Evolutionary conservation across 2,329 filamentous ascomycete species (phyloP).

Genomic region (Chaetomium sp.): DNA sequence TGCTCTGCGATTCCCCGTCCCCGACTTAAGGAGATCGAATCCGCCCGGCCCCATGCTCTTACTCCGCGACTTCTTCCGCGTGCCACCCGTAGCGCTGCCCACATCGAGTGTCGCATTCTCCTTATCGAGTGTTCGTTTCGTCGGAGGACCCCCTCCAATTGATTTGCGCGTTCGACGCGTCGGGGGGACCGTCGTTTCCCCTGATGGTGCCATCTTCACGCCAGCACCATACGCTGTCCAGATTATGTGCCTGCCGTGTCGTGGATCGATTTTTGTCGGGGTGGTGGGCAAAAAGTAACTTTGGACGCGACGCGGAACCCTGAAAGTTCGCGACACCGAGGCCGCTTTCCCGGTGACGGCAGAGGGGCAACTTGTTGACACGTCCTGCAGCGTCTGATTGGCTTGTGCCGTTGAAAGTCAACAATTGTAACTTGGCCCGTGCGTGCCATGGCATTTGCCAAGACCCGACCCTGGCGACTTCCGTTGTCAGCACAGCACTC

Average conservation of each 20-base stretch:
- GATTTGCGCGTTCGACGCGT: constrained; percentile 62
- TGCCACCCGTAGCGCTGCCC: constrained; percentile 41
- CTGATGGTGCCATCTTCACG: constrained; percentile 20
- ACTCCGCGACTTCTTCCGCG: constrained; percentile 70
- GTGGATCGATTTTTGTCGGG: neutral
- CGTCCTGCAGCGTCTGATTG: neutral
- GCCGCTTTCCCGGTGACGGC: neutral
- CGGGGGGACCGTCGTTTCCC: constrained; percentile 46
- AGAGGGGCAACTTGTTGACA: constrained; percentile 9
- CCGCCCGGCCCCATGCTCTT: constrained; percentile 95
- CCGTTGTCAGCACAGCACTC: too few species aligned
- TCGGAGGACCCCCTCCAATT: constrained; percentile 53
- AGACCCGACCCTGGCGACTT: too few species aligned
- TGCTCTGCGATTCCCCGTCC: constrained; percentile 70
- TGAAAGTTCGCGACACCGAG: neutral
- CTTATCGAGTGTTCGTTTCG: constrained; percentile 55
- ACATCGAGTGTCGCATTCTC: constrained; percentile 71
- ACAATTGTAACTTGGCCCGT: too few species aligned
- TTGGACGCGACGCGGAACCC: constrained; percentile 11
- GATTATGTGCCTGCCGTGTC: neutral
- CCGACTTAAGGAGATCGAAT: constrained; percentile 71
- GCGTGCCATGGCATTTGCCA: too few species aligned
- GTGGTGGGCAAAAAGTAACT: neutral
- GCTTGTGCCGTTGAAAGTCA: too few species aligned
- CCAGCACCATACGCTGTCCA: neutral